A percentile compares a stretch with the other conserved stretches of the same genome.
Conservation (phyloP, 2,329 filamentous ascomycete species). For the Cercospora nicotianae region DNA sequence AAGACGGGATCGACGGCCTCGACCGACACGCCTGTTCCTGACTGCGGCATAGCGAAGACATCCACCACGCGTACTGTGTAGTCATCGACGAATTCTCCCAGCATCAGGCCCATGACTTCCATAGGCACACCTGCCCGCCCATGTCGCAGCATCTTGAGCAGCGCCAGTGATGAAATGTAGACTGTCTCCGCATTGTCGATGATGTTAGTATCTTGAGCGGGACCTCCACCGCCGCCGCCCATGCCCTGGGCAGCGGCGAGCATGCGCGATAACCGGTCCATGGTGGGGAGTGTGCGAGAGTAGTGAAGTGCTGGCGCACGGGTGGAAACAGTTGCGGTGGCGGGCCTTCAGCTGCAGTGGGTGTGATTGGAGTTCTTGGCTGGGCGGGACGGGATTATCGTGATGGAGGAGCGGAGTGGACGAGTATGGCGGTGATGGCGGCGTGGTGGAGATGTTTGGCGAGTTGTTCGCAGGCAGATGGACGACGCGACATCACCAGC, state of each 20-base stretch:
- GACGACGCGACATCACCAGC: constrained; percentile 12
- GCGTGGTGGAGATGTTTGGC: neutral
- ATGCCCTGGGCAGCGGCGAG: constrained; percentile 70
- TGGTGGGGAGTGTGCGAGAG: constrained; percentile 42
- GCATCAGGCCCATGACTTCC: constrained; percentile 99
- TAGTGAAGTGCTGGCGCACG: neutral
- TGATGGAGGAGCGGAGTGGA: constrained; percentile 13
- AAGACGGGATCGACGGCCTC: constrained; percentile 98
- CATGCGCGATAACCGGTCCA: constrained; percentile 92
- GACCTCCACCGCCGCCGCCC: constrained; percentile 63
- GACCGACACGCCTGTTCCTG: constrained; percentile 95
- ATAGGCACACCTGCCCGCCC: constrained; percentile 96
- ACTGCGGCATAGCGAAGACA: constrained; percentile 99
- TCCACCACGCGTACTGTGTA: constrained; percentile 98
- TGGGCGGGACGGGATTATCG: neutral
- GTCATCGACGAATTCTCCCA: constrained; percentile 98
- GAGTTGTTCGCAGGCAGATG: constrained; percentile 8
- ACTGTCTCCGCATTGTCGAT: constrained; percentile 99
- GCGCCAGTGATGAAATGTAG: constrained; percentile 94
- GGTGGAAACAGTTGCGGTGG: neutral
- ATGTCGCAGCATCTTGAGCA: constrained; percentile 98
- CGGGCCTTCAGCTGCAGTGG: neutral
- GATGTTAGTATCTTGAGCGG: constrained; percentile 82
- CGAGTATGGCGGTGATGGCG: constrained; percentile 12
- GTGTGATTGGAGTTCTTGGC: neutral